Conservation (phyloP, 495 filamentous ascomycete genomes). For the Penicillium alfredii region DNA sequence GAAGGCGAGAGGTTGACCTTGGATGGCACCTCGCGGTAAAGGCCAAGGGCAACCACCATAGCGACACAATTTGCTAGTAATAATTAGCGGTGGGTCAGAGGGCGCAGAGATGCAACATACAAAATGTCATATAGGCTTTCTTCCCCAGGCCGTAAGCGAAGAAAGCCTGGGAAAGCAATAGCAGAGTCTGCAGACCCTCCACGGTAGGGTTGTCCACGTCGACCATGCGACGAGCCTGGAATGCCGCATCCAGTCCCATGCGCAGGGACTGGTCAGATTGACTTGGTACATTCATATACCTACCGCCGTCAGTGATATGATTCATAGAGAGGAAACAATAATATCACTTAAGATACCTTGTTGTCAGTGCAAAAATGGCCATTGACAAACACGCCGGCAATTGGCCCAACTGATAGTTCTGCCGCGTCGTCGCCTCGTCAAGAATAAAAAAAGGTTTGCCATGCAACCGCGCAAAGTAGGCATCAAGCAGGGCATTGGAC, state of each 20-base stretch:
- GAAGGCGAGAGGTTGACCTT: slow-evolving; percentile 48
- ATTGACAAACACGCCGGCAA: slow-evolving; percentile 57
- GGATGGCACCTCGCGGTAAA: slow-evolving; percentile 63
- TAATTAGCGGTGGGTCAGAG: slow-evolving; percentile 9
- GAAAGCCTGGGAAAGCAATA: slow-evolving; percentile 69
- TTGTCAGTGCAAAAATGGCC: slow-evolving; percentile 68
- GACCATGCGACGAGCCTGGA: slow-evolving; percentile 58
- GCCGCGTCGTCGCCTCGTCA: slow-evolving; percentile 64
- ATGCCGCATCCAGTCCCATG: slow-evolving; percentile 60
- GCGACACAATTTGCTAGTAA: slow-evolving; percentile 64
- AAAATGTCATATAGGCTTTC: slow-evolving; percentile 78
- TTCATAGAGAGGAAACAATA: not conserved
- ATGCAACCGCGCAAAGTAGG: slow-evolving; percentile 70
- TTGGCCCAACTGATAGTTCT: slow-evolving; percentile 59
- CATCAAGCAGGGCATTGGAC: slow-evolving; percentile 60
- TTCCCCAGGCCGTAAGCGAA: slow-evolving; percentile 74
- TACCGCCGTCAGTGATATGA: slow-evolving; percentile 8
- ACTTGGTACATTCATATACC: slow-evolving; percentile 57
- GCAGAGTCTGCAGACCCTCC: slow-evolving; percentile 65
- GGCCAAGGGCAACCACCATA: slow-evolving; percentile 72
- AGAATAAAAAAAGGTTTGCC: slow-evolving; percentile 73
- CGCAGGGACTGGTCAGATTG: slow-evolving; percentile 53
- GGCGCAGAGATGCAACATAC: slow-evolving; percentile 38
- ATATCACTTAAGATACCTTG: slow-evolving; percentile 46
- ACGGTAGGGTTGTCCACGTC: slow-evolving; percentile 75